phyloP scores from a whole-genome alignment of 2,329 filamentous ascomycete species.

The Calcarisporium arbuscula region DNA sequence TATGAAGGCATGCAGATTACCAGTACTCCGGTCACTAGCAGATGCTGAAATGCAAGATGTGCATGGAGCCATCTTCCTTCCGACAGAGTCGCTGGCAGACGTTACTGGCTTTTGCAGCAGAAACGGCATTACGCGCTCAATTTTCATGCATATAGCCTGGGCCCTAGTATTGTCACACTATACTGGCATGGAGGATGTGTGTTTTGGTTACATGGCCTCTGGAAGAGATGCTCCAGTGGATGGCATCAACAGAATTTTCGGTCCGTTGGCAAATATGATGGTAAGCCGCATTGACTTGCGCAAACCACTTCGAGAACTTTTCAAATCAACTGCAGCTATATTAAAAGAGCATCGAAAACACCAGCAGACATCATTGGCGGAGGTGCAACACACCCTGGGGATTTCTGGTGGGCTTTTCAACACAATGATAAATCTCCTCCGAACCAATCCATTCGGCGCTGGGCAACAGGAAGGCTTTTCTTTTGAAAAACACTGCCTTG shows the following conservation, averaged over 20 bases:
- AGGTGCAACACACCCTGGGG: too few relatives aligned
- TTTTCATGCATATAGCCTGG: constrained; percentile 36
- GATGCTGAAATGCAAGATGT: background rate
- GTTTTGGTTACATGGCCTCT: constrained; percentile 45
- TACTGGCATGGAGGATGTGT: constrained; percentile 37
- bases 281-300: constrained; percentile 28
- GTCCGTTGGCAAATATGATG: constrained; percentile 48
- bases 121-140: constrained; percentile 13
- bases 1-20: constrained; percentile 2
- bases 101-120: constrained; percentile 3
- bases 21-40: background rate
- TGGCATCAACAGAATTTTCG: constrained; percentile 40
- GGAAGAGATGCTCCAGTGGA: constrained; percentile 43
- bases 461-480: too few relatives aligned
- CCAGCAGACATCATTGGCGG: too few relatives aligned
- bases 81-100: too few relatives aligned
- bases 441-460: too few relatives aligned
- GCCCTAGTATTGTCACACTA: constrained; percentile 33
- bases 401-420: too few relatives aligned
- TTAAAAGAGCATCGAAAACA: too few relatives aligned
- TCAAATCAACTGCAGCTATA: too few relatives aligned
- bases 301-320: too few relatives aligned
- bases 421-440: too few relatives aligned
- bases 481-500: too few relatives aligned
- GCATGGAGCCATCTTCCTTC: background rate